Percentiles rank a stretch among this genome's conserved stretches.
Evolutionary conservation across 352 stramenopile genomes (phyloP).

Genomic region (Thalassiosira livingstoniorum): DNA sequence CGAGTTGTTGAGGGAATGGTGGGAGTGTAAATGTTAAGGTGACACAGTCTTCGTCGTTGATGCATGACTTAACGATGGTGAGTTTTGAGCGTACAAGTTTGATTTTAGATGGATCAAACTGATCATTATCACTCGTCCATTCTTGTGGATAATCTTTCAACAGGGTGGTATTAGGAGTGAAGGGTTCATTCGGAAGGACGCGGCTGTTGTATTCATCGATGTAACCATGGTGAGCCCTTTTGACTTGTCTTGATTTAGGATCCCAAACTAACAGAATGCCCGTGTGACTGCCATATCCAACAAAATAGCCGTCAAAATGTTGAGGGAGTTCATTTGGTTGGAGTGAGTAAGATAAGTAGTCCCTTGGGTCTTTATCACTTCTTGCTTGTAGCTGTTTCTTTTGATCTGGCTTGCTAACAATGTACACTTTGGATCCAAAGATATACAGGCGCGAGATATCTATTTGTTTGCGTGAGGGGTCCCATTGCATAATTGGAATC

Average conservation of each 20-base stretch:
- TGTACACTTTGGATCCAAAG: slow-evolving; percentile 17
- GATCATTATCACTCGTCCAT: neutral
- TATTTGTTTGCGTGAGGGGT: slow-evolving; percentile 4
- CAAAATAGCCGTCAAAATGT: slow-evolving; percentile 33
- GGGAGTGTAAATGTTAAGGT: slow-evolving; percentile 29
- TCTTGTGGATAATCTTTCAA: slow-evolving; percentile 19
- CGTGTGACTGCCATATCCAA: slow-evolving; percentile 14
- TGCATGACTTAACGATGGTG: neutral
- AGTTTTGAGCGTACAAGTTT: neutral
- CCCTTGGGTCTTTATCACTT: slow-evolving; percentile 9
- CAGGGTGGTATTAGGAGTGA: slow-evolving; percentile 17
- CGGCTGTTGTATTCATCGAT: slow-evolving; percentile 18
- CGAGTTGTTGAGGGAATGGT: slow-evolving; percentile 5
- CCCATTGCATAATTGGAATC: slow-evolving; percentile 15
- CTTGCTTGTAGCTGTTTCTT: slow-evolving; percentile 21
- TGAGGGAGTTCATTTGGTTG: neutral
- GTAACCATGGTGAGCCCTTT: slow-evolving; percentile 12
- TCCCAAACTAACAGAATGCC: slow-evolving; percentile 13
- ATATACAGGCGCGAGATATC: slow-evolving; percentile 4
- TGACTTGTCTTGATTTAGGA: slow-evolving; percentile 2
- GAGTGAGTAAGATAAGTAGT: slow-evolving; percentile 6
- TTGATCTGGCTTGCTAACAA: slow-evolving; percentile 5
- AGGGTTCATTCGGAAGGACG: neutral
- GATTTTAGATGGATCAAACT: slow-evolving; percentile 5
- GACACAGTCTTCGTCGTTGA: slow-evolving; percentile 12